Evolutionary conservation across 2,329 filamentous ascomycete genomes (phyloP), one percentile per base, ranked within the genome.

Genomic region (Ceratocystis papillata): DNA sequence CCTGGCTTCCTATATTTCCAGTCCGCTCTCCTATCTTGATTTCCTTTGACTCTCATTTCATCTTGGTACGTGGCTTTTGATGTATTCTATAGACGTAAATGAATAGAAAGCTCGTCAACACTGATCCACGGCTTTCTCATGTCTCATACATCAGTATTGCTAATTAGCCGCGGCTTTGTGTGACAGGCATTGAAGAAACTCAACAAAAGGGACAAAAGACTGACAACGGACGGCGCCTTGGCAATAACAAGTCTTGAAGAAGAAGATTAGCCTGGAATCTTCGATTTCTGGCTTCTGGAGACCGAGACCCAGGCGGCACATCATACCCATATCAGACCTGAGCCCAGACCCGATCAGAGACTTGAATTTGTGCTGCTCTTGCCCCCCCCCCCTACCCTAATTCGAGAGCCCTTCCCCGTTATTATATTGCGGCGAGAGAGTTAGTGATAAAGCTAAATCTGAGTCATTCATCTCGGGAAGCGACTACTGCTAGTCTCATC

Each of bases 401-500:
- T 12, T 57, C 7, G 53, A 22, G 33, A 37, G 33, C 33, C 33
- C 37, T 41, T 41, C 37, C 37, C 37, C 37, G 37, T 41, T 15
- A 15, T 41, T 41, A 15, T 41, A 41, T 41, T 41, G 37, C 37
- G 37, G 37, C 37, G 37, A 15, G 37, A 41, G 37, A 41, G 10
- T 41, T 41, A 33, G 3, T 33, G 22, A 33, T 12, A 30, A 17
- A 57, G 25, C 28, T 33, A 7, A 25, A 57, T 57, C 25, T 57
- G 53, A 57, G 53, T 57, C 53, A 57, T n/a, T 57, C 53, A 57
- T 57, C 28, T 57, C 53, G 53, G 53, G 28, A 57, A 28, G 22
- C 10, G 10, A 44, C 10, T n/a, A 61, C 12, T 61, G n/a, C 28
- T 37, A 15, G 33, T 45, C 59, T 45, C n/a, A 12, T 61, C 30